A percentile compares a stretch with the other conserved stretches of the same genome.
Conservation (phyloP, 2,329 filamentous ascomycete species). For the Colletotrichum sp. region DNA sequence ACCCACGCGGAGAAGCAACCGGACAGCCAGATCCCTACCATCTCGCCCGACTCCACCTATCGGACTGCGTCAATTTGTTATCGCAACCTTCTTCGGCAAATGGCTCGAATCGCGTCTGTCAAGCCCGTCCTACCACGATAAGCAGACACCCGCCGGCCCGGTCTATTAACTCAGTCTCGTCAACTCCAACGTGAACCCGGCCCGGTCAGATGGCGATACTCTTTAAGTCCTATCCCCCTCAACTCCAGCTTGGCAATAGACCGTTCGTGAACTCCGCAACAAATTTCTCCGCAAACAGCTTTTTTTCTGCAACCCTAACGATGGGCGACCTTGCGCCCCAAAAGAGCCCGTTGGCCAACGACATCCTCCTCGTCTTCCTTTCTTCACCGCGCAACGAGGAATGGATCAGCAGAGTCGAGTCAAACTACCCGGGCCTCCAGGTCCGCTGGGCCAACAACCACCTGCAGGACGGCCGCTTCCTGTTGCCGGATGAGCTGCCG, state of each 20-base stretch:
- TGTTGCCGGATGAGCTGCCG: conserved; percentile 29
- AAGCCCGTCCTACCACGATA: background rate
- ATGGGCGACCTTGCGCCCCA: conserved; percentile 1
- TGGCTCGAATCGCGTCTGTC: background rate
- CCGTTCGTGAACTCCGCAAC: background rate
- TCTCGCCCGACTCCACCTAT: background rate
- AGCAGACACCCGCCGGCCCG: background rate
- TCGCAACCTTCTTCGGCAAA: background rate
- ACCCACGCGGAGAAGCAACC: background rate
- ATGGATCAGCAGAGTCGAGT: conserved; percentile 39
- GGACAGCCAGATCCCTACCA: background rate
- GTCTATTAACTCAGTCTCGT: background rate
- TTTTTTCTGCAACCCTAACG: background rate
- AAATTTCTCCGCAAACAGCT: background rate
- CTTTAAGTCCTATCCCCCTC: background rate
- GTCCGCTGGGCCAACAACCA: conserved; percentile 37
- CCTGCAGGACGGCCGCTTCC: conserved; percentile 20
- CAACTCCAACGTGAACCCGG: background rate
- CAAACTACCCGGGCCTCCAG: conserved; percentile 40
- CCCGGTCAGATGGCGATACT: background rate
- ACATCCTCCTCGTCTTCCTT: conserved; percentile 45
- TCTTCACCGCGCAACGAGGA: conserved; percentile 31
- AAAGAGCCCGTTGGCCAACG: conserved; percentile 31
- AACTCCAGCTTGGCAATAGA: background rate
- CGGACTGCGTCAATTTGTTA: background rate